Percentiles rank a stretch among this genome's conserved stretches.
These are phyloP conservation scores for Agaricus sinodeliciosus DNA, from an alignment of 768 basidiomycete species.

Conservation along the genomic window DNA sequence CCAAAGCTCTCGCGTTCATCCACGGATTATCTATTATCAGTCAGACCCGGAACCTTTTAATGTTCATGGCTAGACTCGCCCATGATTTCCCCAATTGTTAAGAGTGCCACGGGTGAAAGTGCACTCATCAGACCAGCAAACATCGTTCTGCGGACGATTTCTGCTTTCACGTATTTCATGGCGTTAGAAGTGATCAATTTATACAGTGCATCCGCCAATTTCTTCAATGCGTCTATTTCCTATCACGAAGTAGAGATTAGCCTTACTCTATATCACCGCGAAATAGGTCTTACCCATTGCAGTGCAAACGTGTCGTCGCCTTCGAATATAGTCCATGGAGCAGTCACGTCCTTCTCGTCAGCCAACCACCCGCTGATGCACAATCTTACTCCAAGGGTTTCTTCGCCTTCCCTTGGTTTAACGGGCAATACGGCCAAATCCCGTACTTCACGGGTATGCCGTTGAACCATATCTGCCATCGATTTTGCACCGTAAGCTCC, in stretches of 20 bases:
- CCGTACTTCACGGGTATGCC: constrained; percentile 45
- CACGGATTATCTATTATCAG: constrained; percentile 45
- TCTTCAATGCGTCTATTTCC: constrained; percentile 50
- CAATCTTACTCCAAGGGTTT: constrained; percentile 44
- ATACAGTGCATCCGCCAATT: constrained; percentile 39
- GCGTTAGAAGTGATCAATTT: constrained; percentile 39
- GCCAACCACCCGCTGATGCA: constrained; percentile 53
- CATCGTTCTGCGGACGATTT: constrained; percentile 44
- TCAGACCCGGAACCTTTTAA: neutral
- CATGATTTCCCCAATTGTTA: constrained; percentile 49
- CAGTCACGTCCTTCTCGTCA: constrained; percentile 35
- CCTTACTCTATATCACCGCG: neutral
- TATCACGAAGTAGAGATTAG: constrained; percentile 15
- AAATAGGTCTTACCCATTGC: constrained; percentile 39
- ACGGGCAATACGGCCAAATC: constrained; percentile 49
- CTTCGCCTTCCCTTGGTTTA: constrained; percentile 23
- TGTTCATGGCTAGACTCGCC: constrained; percentile 25
- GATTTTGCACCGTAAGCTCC: constrained; percentile 48
- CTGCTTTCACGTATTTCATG: constrained; percentile 41
- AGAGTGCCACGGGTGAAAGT: constrained; percentile 41
- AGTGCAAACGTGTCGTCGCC: constrained; percentile 49
- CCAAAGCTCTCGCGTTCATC: constrained; percentile 48
- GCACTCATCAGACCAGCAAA: constrained; percentile 43
- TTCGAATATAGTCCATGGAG: constrained; percentile 46
- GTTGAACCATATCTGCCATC: constrained; percentile 40